Conservation (phyloP, 768 basidiomycete genomes). For the Hericium coralloides region DNA sequence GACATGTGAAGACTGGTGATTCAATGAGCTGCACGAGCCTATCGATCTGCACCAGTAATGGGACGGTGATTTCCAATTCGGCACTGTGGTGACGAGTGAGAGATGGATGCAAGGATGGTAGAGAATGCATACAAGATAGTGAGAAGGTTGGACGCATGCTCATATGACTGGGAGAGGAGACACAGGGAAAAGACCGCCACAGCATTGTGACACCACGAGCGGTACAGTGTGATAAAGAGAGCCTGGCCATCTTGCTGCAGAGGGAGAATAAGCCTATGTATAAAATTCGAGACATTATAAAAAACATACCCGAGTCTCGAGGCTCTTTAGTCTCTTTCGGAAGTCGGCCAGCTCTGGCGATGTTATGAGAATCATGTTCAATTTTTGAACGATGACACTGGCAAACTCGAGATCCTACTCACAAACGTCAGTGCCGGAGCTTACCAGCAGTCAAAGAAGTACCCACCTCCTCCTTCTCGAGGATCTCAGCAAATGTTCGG, state of each 20-base stretch:
- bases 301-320: slow-evolving; percentile 76
- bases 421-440: neutral
- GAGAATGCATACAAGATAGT: slow-evolving; percentile 74
- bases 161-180: slow-evolving; percentile 94
- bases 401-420: slow-evolving; percentile 92
- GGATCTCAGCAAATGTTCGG: slow-evolving; percentile 89
- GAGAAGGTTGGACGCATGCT: slow-evolving; percentile 93
- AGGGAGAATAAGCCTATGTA: neutral
- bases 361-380: slow-evolving; percentile 94
- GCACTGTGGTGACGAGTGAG: slow-evolving; percentile 43
- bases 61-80: slow-evolving; percentile 93
- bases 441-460: neutral
- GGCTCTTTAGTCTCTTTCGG: slow-evolving; percentile 81
- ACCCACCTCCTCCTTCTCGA: slow-evolving; percentile 92
- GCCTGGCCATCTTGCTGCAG: slow-evolving; percentile 92
- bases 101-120: neutral
- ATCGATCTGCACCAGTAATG: slow-evolving; percentile 91
- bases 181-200: slow-evolving; percentile 96
- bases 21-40: slow-evolving; percentile 97
- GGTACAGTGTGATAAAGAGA: slow-evolving; percentile 86
- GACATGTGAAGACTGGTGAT: slow-evolving; percentile 97
- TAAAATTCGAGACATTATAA: neutral
- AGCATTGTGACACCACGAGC: slow-evolving; percentile 98
- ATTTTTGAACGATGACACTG: slow-evolving; percentile 93
- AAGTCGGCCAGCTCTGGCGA: slow-evolving; percentile 95